phyloP scores from a whole-genome alignment of 2,329 filamentous ascomycete species.

The Fusarium hostae region DNA sequence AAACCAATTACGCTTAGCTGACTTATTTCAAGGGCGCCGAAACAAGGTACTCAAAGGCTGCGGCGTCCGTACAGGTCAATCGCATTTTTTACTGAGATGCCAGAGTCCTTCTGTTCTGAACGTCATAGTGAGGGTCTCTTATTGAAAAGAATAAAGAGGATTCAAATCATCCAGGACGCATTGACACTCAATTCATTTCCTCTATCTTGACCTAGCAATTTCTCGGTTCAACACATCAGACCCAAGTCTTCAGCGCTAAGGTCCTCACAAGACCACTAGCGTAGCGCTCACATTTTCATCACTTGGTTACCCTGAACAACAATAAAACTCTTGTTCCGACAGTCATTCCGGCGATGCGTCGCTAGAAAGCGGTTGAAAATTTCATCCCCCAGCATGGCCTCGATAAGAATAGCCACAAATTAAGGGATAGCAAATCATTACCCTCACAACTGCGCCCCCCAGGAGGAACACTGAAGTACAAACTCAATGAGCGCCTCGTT shows the following conservation, averaged over 20 bases:
- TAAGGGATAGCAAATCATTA: rapidly evolving
- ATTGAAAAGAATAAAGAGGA: too few relatives aligned
- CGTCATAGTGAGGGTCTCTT: too few relatives aligned
- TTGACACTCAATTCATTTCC: too few relatives aligned
- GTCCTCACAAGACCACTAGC: neutral
- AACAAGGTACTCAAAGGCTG: rapidly evolving
- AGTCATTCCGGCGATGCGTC: neutral
- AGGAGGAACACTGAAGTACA: rapidly evolving
- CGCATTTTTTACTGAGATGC: rapidly evolving
- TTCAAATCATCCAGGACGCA: too few relatives aligned
- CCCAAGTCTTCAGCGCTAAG: rapidly evolving
- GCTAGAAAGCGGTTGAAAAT: neutral
- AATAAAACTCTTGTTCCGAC: neutral
- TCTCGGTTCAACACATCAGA: too few relatives aligned
- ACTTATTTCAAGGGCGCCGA: rapidly evolving
- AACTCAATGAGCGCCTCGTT: too few relatives aligned
- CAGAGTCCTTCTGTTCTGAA: too few relatives aligned
- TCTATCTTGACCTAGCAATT: too few relatives aligned
- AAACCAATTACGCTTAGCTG: neutral
- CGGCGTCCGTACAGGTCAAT: rapidly evolving
- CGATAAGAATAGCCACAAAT: rapidly evolving
- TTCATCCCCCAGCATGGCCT: rapidly evolving
- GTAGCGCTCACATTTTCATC: neutral
- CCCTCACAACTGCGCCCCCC: rapidly evolving
- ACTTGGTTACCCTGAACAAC: neutral